Base-by-base conservation (phyloP, 164 flowering plant genomes). In the Sedum album region DNA sequence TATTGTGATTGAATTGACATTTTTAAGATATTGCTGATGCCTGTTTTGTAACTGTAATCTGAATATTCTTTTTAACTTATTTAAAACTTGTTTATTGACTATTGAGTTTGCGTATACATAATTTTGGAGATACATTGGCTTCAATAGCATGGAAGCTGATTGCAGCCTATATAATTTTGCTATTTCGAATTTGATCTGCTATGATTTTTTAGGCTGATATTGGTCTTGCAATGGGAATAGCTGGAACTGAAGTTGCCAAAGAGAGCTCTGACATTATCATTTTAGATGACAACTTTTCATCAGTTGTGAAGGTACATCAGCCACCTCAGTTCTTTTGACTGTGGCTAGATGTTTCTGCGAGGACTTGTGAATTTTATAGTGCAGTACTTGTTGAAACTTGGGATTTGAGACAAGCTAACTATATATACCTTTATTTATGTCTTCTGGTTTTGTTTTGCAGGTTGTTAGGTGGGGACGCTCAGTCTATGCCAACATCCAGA, bases 261-360 rank as follows among this genome's bases (percentile, higher is more conserved):
- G 98, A 91, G 77, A 94, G 92, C 76, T 87, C 97, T 38, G 98
- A 94, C 73, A 90, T 94, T 64, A 91, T 94, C n/a, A 94, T 94
- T 39, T 74, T 94, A 82, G 98, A 94, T 77, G 98, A 94, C 65
- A 88, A 94, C 73, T 94, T 94, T 78, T 72, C 93, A 57, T 86
- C 98, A 4, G 96, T 94, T 76, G 98, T 94, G n/a, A 91, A 89
- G 97, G 98, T 90, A 46, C 66, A 80, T 31, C 44, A 7, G 18
- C 17, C 0, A 20, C 28, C 15, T 51, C 26, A 21, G 2, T 44
- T 44, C 20, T 21, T 49, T 49, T 10, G 4, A 49, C 51, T 13
- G 5, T 18, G 7, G 2, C 0, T 18, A 23, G 23, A 49, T 53
- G 60, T 55, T 53, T 55, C 31, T 26, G 15, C 23, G 17, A 25